phyloP scores from a whole-genome alignment of 331 rosid species.

The Telfairia occidentalis region DNA sequence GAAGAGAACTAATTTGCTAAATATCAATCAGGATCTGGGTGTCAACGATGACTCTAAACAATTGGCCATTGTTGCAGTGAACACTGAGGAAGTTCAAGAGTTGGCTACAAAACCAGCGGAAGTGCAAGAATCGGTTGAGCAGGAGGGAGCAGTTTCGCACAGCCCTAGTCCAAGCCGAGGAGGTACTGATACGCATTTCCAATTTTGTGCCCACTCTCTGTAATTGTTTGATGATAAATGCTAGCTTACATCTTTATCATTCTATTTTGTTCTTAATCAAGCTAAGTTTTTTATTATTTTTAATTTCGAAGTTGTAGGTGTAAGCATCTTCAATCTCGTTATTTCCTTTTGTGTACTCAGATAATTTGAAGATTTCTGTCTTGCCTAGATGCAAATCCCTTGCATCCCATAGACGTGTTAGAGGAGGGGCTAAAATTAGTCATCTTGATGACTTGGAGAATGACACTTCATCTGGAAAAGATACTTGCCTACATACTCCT shows the following conservation, averaged over 20 bases:
- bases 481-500: conserved; percentile 21
- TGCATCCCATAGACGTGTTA: conserved; percentile 23
- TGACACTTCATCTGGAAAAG: not conserved
- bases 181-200: not conserved
- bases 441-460: conserved; percentile 24
- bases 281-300: not conserved
- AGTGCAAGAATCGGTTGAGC: not conserved
- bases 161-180: conserved; percentile 2
- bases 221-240: not conserved
- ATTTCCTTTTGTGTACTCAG: conserved; percentile 8
- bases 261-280: not conserved
- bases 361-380: conserved; percentile 18
- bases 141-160: not conserved
- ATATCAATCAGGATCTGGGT: not conserved
- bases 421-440: conserved; percentile 44
- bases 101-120: conserved; percentile 12
- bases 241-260: not conserved
- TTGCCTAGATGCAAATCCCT: conserved; percentile 27
- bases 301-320: not conserved
- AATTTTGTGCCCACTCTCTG: not conserved
- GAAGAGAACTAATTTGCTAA: not conserved
- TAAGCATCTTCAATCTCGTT: not conserved
- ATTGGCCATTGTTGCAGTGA: not conserved
- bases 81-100: conserved; percentile 8
- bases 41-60: not conserved